Evolutionary conservation across 2,329 filamentous ascomycete species (phyloP), one percentile per base, ranked within the genome.

Genomic region (Fusarium sp.): DNA sequence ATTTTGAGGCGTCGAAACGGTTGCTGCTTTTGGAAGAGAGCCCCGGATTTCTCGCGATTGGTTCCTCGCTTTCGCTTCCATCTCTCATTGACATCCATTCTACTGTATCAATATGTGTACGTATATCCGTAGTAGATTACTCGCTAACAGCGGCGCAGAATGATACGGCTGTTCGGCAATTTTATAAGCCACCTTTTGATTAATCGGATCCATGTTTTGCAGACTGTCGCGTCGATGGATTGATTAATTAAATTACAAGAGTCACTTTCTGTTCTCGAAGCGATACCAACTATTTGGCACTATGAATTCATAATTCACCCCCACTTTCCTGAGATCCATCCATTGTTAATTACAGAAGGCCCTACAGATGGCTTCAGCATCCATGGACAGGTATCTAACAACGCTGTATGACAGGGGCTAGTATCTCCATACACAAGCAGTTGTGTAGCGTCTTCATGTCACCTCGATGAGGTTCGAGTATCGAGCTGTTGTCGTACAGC

Each of bases 391-490:
- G 21, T 30, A 30, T 30, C 12, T 30, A 30, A 30, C 28, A 58
- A 37, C 37, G 44, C 49, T 54, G 67, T 70, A 51, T 42, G 34
- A 68, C 67, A 59, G 28, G 39, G 30, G 45, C 52, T 54, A 50
- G 43, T 59, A 67, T 65, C 42, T 50, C 48, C 23, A 51, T 58
- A 25, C 58, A 72, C 66, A 60, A 45, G 41, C 51, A 49, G 54
- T 49, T 57, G 51, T 67, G 69, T 62, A 56, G 55, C 69, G 43
- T 57, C 44, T 58, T 46, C 44, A 65, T 70, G 54, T 58, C 69
- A 68, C 52, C 52, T 70, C 69, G 56, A 72, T 65, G 56, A 70
- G 59, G 67, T 54, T 70, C 69, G 62, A 65, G 58, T 64, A 70
- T 65, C 53, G 53, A 53, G 30, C 43, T 21, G 18, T 63, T 26